Evolutionary conservation across 352 stramenopile species (phyloP).

Genomic region (Aphanomyces euteiches): DNA sequence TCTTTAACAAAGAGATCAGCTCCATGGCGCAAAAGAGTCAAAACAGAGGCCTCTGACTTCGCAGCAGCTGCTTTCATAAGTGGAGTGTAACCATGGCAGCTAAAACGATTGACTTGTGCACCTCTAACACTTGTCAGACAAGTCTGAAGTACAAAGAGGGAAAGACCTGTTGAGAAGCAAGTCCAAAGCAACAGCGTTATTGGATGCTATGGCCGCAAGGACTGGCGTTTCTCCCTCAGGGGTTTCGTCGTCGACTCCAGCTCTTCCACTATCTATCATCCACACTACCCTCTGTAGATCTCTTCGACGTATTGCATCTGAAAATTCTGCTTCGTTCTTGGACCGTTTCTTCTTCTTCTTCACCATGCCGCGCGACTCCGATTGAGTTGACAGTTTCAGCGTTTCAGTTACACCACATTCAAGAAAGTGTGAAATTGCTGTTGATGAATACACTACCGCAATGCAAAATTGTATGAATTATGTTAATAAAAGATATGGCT

Average conservation of each 20-base stretch:
- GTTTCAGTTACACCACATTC: too few species aligned
- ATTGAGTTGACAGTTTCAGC: too few species aligned
- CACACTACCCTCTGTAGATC: constrained; percentile 64
- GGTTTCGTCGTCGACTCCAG: constrained; percentile 51
- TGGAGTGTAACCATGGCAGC: constrained; percentile 56
- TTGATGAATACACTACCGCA: too few species aligned
- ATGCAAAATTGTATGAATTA: too few species aligned
- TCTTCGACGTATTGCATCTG: constrained; percentile 32
- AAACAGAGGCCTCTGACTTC: constrained; percentile 2
- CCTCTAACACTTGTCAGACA: constrained; percentile 35
- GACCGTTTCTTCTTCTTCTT: not conserved
- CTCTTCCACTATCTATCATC: constrained; percentile 60
- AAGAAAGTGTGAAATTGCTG: too few species aligned
- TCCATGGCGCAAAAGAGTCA: not conserved
- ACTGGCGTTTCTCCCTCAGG: constrained; percentile 51
- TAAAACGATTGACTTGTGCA: constrained; percentile 52
- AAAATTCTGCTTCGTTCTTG: not conserved
- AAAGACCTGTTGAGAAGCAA: constrained; percentile 49
- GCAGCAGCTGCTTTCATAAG: constrained; percentile 72
- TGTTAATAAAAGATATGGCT: too few species aligned
- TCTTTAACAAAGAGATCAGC: constrained; percentile 50
- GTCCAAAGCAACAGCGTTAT: constrained; percentile 41
- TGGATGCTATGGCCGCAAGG: constrained; percentile 50
- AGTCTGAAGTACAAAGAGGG: not conserved
- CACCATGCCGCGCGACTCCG: too few species aligned